Conservation (phyloP, 345 rosid species). For the Noccaea caerulescens region DNA sequence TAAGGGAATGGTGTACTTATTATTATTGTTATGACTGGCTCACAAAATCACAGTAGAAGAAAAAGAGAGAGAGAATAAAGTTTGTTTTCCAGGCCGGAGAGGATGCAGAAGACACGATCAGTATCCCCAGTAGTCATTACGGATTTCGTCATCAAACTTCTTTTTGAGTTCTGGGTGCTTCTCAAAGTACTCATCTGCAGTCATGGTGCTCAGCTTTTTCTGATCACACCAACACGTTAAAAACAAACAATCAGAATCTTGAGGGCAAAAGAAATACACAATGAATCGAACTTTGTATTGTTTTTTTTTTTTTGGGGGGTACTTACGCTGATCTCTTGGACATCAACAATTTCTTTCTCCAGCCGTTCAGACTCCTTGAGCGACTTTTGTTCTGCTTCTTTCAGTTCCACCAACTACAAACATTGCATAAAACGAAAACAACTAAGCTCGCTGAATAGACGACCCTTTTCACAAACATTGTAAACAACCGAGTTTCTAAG, state of each 20-base stretch:
- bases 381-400: conserved; percentile 87
- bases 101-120: conserved; percentile 41
- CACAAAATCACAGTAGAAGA: conserved; percentile 41
- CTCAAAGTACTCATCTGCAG: conserved; percentile 92
- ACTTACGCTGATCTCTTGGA: conserved; percentile 86
- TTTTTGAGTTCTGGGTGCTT: conserved; percentile 95
- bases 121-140: conserved; percentile 94
- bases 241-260: conserved; percentile 17
- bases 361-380: conserved; percentile 77
- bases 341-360: conserved; percentile 87
- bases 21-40: conserved; percentile 40
- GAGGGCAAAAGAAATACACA: not conserved
- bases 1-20: conserved; percentile 39
- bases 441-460: not conserved
- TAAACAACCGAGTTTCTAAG: not conserved
- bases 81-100: conserved; percentile 16
- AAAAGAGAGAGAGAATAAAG: conserved; percentile 13
- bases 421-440: conserved; percentile 10
- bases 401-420: conserved; percentile 78
- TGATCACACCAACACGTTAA: conserved; percentile 42
- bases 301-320: too few relatives aligned
- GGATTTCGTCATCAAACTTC: conserved; percentile 96
- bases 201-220: conserved; percentile 97
- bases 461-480: not conserved
- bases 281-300: not conserved